Base-by-base conservation (phyloP, 2,329 filamentous ascomycete genomes). In the Alternaria triticina region DNA sequence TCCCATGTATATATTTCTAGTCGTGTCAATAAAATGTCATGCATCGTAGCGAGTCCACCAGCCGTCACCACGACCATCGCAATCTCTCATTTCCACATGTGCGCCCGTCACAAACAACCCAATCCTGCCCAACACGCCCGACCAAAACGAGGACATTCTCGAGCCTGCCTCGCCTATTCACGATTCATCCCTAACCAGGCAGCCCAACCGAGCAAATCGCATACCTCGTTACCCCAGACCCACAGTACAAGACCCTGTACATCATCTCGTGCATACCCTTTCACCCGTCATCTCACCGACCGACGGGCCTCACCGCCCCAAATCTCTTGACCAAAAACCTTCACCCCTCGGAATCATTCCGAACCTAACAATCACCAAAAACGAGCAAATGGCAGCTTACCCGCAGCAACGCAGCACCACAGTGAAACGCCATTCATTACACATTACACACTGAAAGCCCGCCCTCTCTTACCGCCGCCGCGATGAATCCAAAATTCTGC, bases 191-290 rank as follows among this genome's bases (percentile, higher is more conserved):
- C 55, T 30, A 25, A n/a, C 54, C 22, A 49, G 52, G 59, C 51
- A 59, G 51, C 44, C 57, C 36, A 61, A 59, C 57, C 63, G 50
- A 66, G 61, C 65, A 43, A 61, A 64, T 33, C 50, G 40, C 51
- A 28, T 51, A 23, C 17, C 4, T 25, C 36, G 33, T 51, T 67
- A 66, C 67, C 65, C 67, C 65, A 66, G 62, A 69, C 62, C 67
- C 65, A 64, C 61, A 51, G 52, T 43, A 17, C 36, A 40, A 54
- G 43, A 61, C 62, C 62, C 65, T 59, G 61, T 43, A 27, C 59
- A 52, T 62, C 54, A 45, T 27, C 46, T 62, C 43, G 28, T 55
- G 30, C 28, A 45, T 44, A 49, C 33, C 30, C 49, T 23, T 28
- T 52, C 49, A 52, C 49, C 49, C 30, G 49, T 52, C 49, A 52